Conservation (phyloP, 768 basidiomycete genomes). For the Calvatia gigantea region DNA sequence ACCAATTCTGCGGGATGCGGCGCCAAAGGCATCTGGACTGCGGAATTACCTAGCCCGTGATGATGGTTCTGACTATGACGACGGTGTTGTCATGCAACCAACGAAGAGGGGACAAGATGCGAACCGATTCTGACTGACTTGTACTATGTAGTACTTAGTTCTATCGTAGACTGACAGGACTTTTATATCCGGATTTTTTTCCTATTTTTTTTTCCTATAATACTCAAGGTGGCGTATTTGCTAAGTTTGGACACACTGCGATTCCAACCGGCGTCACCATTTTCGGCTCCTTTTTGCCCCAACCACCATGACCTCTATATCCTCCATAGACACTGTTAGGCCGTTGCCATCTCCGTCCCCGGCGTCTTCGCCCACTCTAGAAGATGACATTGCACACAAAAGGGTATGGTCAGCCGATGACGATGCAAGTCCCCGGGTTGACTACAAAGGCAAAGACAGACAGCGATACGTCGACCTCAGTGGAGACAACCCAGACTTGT, state of each 20-base stretch:
- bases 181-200: background rate
- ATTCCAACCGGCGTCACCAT: background rate
- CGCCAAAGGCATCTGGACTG: conserved; percentile 53
- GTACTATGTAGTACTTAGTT: conserved; percentile 12
- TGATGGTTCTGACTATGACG: conserved; percentile 46
- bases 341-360: conserved; percentile 32
- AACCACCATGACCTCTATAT: conserved; percentile 11
- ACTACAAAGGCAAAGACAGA: conserved; percentile 24
- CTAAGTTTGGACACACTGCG: conserved; percentile 6
- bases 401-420: conserved; percentile 20
- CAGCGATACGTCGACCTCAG: conserved; percentile 9
- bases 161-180: conserved; percentile 8
- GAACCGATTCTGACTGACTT: conserved; percentile 33
- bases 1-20: conserved; percentile 49
- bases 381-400: conserved; percentile 39
- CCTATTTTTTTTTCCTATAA: background rate
- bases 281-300: conserved; percentile 1
- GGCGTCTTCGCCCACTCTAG: conserved; percentile 31
- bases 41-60: conserved; percentile 50
- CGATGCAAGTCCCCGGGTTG: conserved; percentile 14
- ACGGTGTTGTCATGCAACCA: conserved; percentile 35
- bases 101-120: conserved; percentile 29
- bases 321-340: conserved; percentile 13
- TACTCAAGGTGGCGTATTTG: background rate
- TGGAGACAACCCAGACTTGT: conserved; percentile 19